These are phyloP conservation scores for Curvularia sp. DNA, from an alignment of 2,329 filamentous ascomycete genomes.

Conservation along the genomic window DNA sequence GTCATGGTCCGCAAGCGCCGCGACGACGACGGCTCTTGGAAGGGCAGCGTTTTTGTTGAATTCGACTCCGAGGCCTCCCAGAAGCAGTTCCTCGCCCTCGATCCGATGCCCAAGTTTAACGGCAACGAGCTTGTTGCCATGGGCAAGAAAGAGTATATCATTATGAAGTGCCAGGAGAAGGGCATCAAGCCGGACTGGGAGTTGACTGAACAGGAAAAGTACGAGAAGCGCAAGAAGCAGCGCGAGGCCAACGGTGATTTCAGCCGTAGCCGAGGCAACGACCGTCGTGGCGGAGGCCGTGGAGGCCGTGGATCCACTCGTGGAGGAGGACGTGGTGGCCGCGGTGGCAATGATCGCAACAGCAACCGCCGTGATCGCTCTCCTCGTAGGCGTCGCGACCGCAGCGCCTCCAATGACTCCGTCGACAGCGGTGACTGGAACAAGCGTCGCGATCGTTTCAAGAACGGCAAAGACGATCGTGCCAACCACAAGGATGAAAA, in stretches of 20 bases:
- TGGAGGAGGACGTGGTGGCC: constrained; percentile 31
- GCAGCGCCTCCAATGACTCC: constrained; percentile 28
- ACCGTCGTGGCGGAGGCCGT: constrained; percentile 39
- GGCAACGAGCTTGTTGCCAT: constrained; percentile 80
- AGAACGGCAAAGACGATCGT: constrained; percentile 41
- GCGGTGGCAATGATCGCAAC: constrained; percentile 28
- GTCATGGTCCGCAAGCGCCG: constrained; percentile 88
- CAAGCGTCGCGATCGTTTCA: constrained; percentile 45
- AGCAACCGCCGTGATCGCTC: constrained; percentile 35
- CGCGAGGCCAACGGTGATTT: constrained; percentile 38
- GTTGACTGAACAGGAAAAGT: constrained; percentile 38
- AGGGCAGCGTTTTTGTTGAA: constrained; percentile 95
- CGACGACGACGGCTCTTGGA: constrained; percentile 74
- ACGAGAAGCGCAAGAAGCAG: constrained; percentile 18
- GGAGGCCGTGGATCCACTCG: constrained; percentile 42
- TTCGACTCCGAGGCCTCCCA: constrained; percentile 81
- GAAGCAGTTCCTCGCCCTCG: constrained; percentile 78
- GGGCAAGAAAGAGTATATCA: constrained; percentile 85
- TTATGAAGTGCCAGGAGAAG: constrained; percentile 57
- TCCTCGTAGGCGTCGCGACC: constrained; percentile 35
- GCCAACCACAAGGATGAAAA: constrained; percentile 31
- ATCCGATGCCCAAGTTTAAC: constrained; percentile 85
- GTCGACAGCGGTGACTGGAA: constrained; percentile 40
- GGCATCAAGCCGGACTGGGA: constrained; percentile 55
- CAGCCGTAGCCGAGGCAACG: constrained; percentile 39